Conservation (phyloP, 352 stramenopile species). For the Globisporangium lucens region DNA sequence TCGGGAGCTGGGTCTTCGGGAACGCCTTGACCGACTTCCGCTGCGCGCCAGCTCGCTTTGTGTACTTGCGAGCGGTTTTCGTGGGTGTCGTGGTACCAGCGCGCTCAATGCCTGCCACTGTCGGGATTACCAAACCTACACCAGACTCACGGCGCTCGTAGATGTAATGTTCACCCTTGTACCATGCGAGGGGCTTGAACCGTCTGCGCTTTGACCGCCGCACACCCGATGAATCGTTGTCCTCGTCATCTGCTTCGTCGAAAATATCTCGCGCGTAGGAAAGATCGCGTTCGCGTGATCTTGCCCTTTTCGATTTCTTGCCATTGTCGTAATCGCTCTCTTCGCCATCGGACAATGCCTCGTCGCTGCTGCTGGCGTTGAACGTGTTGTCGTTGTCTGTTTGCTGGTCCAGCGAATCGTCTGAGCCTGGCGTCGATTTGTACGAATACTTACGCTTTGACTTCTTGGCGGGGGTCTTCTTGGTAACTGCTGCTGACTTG, state of each 20-base stretch:
- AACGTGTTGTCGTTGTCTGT: slow-evolving; percentile 70
- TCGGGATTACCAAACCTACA: slow-evolving; percentile 80
- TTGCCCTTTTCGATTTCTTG: slow-evolving; percentile 20
- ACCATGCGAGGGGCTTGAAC: slow-evolving; percentile 86
- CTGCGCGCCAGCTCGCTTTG: slow-evolving; percentile 21
- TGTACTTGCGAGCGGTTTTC: slow-evolving; percentile 37
- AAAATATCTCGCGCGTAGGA: slow-evolving; percentile 53
- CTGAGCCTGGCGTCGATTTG: slow-evolving; percentile 37
- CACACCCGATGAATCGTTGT: slow-evolving; percentile 40
- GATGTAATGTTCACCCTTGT: slow-evolving; percentile 86
- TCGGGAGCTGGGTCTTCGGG: slow-evolving; percentile 41
- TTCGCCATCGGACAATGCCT: slow-evolving; percentile 30
- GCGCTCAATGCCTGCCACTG: slow-evolving; percentile 67
- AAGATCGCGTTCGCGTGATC: slow-evolving; percentile 23
- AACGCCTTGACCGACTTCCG: slow-evolving; percentile 38
- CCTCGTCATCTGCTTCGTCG: slow-evolving; percentile 34
- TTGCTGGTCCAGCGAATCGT: slow-evolving; percentile 44
- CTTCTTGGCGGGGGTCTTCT: slow-evolving; percentile 17
- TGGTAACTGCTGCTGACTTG: not conserved
- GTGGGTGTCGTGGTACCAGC: slow-evolving; percentile 53
- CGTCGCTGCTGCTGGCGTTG: slow-evolving; percentile 38
- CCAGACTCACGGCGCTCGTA: slow-evolving; percentile 80
- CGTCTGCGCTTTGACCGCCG: slow-evolving; percentile 74
- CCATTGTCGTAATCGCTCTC: slow-evolving; percentile 47
- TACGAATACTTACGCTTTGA: slow-evolving; percentile 44